Conservation (phyloP, 331 rosid genomes). For the Spiraea crenata region DNA sequence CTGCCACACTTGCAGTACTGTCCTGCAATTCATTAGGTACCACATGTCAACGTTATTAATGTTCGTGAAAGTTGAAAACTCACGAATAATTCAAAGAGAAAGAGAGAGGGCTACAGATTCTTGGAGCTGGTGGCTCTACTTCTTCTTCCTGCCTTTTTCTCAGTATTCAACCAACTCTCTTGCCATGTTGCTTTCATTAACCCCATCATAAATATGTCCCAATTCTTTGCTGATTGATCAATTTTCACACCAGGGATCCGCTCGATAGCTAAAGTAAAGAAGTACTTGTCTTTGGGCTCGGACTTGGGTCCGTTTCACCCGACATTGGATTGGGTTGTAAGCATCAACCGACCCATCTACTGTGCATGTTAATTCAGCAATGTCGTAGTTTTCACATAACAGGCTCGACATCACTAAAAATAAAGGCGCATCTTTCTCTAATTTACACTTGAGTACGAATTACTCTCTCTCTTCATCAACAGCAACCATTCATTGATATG, state of each 20-base stretch:
- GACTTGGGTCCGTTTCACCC: too few relatives aligned
- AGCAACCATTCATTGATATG: too few relatives aligned
- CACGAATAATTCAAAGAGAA: conserved; percentile 17
- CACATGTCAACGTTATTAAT: not conserved
- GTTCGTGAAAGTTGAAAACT: not conserved
- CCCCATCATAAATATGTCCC: not conserved
- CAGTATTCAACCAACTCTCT: conserved; percentile 8
- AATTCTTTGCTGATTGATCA: not conserved
- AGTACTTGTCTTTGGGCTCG: not conserved
- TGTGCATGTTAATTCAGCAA: too few relatives aligned
- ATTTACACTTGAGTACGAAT: too few relatives aligned
- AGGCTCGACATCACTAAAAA: too few relatives aligned
- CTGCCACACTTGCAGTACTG: not conserved
- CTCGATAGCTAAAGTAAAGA: not conserved
- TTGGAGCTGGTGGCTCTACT: conserved; percentile 20
- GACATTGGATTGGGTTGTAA: too few relatives aligned
- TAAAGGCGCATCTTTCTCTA: too few relatives aligned
- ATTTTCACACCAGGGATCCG: not conserved
- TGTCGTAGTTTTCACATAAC: not conserved
- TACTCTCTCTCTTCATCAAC: too few relatives aligned
- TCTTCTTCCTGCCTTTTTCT: conserved; percentile 5
- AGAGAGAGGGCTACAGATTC: not conserved
- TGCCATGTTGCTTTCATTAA: conserved; percentile 15
- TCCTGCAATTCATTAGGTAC: conserved; percentile 1
- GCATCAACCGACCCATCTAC: too few relatives aligned